phyloP scores from a whole-genome alignment of 805 yeast species.

The Candida insectalens region DNA sequence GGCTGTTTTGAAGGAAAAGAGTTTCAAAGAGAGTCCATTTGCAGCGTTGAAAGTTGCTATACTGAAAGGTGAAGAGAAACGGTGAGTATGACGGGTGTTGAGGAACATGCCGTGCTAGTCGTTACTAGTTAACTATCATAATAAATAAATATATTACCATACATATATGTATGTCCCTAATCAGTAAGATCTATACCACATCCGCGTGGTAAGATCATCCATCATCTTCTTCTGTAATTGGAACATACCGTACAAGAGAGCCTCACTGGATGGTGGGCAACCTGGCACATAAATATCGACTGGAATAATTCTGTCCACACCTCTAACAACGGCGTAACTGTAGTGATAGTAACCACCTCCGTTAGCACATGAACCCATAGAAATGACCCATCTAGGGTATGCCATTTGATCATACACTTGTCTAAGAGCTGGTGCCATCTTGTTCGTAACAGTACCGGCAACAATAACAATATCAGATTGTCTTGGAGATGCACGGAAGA shows the following conservation, averaged over 20 bases:
- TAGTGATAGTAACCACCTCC: conserved; percentile 93
- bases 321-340: conserved; percentile 81
- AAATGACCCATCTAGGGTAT: conserved; percentile 88
- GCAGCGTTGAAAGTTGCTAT: conserved; percentile 55
- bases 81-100: too few species aligned
- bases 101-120: too few species aligned
- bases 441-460: conserved; percentile 84
- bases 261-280: conserved; percentile 88
- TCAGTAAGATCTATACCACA: conserved; percentile 65
- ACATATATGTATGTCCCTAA: not conserved
- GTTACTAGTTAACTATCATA: too few species aligned
- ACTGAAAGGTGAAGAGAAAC: conserved; percentile 10
- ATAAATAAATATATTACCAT: conserved; percentile 3
- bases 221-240: conserved; percentile 87
- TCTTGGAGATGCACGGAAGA: conserved; percentile 90
- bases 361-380: conserved; percentile 91
- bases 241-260: conserved; percentile 83
- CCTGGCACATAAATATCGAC: conserved; percentile 90
- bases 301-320: conserved; percentile 82
- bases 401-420: conserved; percentile 94
- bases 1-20: conserved; percentile 41
- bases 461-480: conserved; percentile 89
- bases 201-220: conserved; percentile 67
- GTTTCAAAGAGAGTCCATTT: conserved; percentile 54
- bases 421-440: conserved; percentile 90